Conservation (phyloP, 148 eudicot species). For the Fagopyrum esculentum region DNA sequence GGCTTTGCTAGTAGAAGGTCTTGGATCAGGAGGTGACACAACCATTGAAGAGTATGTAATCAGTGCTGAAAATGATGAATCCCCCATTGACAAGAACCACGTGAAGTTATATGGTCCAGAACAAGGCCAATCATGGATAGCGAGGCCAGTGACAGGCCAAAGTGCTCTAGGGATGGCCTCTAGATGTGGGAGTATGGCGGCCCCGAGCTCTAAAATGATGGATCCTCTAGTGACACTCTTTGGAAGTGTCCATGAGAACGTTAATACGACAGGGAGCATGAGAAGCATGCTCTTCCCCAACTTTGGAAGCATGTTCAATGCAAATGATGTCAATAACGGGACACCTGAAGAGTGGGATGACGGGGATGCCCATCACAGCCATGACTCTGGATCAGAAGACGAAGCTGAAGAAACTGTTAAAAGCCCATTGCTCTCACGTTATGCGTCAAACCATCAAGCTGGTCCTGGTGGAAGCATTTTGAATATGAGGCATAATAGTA, state of each 20-base stretch:
- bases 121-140: constrained; percentile 77
- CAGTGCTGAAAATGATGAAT: constrained; percentile 46
- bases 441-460: constrained; percentile 24
- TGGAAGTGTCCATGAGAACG: constrained; percentile 86
- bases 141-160: constrained; percentile 70
- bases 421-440: constrained; percentile 70
- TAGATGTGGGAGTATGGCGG: constrained; percentile 44
- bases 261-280: constrained; percentile 60
- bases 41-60: constrained; percentile 77
- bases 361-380: constrained; percentile 35
- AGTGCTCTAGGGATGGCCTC: constrained; percentile 55
- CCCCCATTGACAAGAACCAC: constrained; percentile 48
- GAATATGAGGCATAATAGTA: constrained; percentile 29
- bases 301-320: constrained; percentile 78
- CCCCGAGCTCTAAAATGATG: constrained; percentile 31
- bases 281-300: constrained; percentile 63
- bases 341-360: constrained; percentile 50
- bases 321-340: constrained; percentile 29
- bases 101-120: constrained; percentile 69
- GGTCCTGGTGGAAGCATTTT: constrained; percentile 24
- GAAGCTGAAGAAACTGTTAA: constrained; percentile 52
- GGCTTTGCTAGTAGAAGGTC: constrained; percentile 53
- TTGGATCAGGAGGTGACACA: constrained; percentile 58
- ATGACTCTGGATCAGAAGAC: constrained; percentile 29
- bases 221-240: constrained; percentile 75